These are phyloP conservation scores for Neoboletus magnificus DNA, from an alignment of 768 basidiomycete species.

Conservation along the genomic window DNA sequence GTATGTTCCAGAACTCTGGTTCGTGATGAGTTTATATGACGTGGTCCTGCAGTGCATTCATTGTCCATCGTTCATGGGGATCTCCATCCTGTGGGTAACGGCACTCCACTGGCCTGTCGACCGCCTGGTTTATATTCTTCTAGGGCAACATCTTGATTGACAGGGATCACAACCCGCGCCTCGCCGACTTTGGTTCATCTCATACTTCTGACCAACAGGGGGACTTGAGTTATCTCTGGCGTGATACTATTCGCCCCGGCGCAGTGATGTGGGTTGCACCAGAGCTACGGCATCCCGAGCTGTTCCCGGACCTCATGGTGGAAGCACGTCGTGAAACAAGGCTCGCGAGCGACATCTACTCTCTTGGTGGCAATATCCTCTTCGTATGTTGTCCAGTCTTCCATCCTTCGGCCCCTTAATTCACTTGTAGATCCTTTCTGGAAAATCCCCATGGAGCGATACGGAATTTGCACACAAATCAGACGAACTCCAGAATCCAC, in stretches of 20 bases:
- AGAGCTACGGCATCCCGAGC: neutral
- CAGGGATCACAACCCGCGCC: neutral
- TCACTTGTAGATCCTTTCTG: slow-evolving; percentile 2
- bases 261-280: neutral
- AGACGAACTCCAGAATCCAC: neutral
- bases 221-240: neutral
- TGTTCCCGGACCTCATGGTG: neutral
- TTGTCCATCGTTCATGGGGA: neutral
- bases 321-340: too few species aligned
- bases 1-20: neutral
- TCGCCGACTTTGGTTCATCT: neutral
- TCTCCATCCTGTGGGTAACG: neutral
- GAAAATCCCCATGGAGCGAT: neutral
- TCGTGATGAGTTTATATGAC: neutral
- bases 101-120: neutral
- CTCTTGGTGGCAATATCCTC: too few species aligned
- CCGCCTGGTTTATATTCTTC: neutral
- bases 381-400: too few species aligned
- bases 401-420: too few species aligned
- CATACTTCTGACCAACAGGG: neutral
- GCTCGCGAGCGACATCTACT: too few species aligned
- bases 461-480: neutral
- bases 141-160: slow-evolving; percentile 6
- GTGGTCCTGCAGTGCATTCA: neutral
- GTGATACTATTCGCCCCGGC: neutral